These are phyloP conservation scores for Hippophae rhamnoides DNA, from an alignment of 306 rosid species.

Conservation along the genomic window DNA sequence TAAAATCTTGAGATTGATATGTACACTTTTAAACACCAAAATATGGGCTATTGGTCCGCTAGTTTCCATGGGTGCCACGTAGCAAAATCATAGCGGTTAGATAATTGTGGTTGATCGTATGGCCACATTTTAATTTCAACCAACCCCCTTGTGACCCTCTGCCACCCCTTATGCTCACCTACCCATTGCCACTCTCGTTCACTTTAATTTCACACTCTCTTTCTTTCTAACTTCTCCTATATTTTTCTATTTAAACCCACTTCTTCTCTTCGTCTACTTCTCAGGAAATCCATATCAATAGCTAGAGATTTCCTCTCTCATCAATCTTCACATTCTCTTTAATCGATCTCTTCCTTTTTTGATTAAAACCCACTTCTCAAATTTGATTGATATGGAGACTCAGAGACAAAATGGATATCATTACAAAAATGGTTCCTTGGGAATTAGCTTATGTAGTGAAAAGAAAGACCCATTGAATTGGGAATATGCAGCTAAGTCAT, in stretches of 20 bases:
- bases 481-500: no score
- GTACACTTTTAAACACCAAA: no score
- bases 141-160: constrained; percentile 39
- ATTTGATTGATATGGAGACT: no score
- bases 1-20: no score
- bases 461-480: no score
- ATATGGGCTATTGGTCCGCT: no score
- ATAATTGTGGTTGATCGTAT: constrained; percentile 9
- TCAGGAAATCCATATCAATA: constrained; percentile 17
- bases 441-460: no score
- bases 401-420: no score
- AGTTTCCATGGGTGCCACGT: constrained; percentile 21
- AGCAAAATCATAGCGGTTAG: constrained; percentile 7
- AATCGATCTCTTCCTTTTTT: not conserved
- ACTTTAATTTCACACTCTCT: constrained; percentile 6
- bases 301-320: constrained; percentile 11
- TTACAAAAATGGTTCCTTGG: no score
- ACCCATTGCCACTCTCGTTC: constrained; percentile 24
- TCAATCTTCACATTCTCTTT: not conserved
- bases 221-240: not conserved
- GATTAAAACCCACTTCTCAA: not conserved
- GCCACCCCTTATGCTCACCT: constrained; percentile 50
- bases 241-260: constrained; percentile 35
- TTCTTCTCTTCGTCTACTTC: constrained; percentile 5
- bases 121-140: constrained; percentile 27